Percentiles rank a stretch among this genome's conserved stretches.
Conservation (phyloP, 2,329 filamentous ascomycete species). For the Talaromyces piceae region DNA sequence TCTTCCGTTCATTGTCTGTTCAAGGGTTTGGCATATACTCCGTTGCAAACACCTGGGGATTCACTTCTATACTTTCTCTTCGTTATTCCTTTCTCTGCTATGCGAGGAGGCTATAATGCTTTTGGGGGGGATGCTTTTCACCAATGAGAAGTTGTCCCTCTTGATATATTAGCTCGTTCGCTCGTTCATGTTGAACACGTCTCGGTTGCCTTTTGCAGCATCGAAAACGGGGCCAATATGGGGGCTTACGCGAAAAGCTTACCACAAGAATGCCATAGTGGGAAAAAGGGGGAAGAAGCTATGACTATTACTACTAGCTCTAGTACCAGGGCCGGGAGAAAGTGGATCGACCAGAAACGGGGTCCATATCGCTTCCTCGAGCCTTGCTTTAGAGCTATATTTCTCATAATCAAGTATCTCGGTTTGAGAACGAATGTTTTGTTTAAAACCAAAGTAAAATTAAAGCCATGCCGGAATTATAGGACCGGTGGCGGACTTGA, state of each 20-base stretch:
- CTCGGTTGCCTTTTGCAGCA: background rate
- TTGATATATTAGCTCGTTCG: background rate
- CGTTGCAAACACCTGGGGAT: constrained; percentile 1
- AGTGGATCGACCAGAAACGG: constrained; percentile 1
- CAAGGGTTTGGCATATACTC: background rate
- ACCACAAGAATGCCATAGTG: background rate
- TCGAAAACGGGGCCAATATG: background rate
- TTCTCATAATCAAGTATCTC: background rate
- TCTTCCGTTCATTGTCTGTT: background rate
- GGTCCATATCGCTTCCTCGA: background rate
- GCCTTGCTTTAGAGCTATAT: background rate
- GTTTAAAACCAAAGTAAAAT: background rate
- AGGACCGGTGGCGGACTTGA: too few species aligned
- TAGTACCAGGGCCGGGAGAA: background rate
- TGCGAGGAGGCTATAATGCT: background rate
- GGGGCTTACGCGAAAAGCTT: background rate
- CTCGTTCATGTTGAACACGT: background rate
- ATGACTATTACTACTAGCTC: background rate
- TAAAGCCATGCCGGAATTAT: background rate
- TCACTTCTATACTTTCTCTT: background rate
- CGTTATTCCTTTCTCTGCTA: background rate
- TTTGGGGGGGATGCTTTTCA: background rate
- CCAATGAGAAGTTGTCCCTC: background rate
- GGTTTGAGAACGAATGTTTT: background rate
- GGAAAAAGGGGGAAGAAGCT: background rate